Percentiles rank a stretch among this genome's conserved stretches.
Evolutionary conservation across 768 basidiomycete species (phyloP).

Genomic region (Cyclocybe cylindracea): DNA sequence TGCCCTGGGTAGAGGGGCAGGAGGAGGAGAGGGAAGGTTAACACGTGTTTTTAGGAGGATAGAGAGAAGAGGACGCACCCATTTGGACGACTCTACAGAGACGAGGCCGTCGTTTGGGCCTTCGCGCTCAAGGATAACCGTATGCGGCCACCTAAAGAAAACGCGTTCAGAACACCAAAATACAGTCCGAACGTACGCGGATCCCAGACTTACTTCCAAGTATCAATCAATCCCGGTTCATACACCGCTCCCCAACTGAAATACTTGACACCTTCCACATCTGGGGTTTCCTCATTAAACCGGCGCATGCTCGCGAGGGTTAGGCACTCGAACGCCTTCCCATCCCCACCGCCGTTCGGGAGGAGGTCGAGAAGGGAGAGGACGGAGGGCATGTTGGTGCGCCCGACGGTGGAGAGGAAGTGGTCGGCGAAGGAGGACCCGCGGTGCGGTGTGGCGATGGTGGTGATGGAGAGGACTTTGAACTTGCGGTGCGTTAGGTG

Average conservation of each 20-base stretch:
- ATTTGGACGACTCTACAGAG: constrained; percentile 81
- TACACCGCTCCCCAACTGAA: constrained; percentile 96
- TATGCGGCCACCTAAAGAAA: constrained; percentile 62
- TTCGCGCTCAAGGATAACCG: constrained; percentile 81
- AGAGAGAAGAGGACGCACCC: constrained; percentile 45
- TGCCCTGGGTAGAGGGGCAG: constrained; percentile 53
- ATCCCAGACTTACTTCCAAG: constrained; percentile 66
- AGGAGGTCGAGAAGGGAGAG: constrained; percentile 78
- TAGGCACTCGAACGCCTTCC: constrained; percentile 88
- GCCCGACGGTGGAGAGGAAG: constrained; percentile 76
- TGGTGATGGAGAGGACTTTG: constrained; percentile 83
- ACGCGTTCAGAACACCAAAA: constrained; percentile 6
- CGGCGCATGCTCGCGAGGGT: constrained; percentile 82
- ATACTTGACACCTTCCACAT: constrained; percentile 79
- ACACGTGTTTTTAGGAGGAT: neutral
- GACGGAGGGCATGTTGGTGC: constrained; percentile 64
- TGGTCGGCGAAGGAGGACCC: constrained; percentile 94
- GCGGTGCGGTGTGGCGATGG: constrained; percentile 92
- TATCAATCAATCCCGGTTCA: constrained; percentile 87
- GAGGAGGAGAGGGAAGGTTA: neutral
- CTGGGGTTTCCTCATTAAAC: constrained; percentile 87
- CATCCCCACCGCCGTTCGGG: constrained; percentile 93
- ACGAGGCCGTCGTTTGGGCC: constrained; percentile 96
- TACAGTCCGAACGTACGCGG: constrained; percentile 10
- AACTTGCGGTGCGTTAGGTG: constrained; percentile 75